These are phyloP conservation scores for Alternaria arborescens DNA, from an alignment of 2,329 filamentous ascomycete species.

Conservation along the genomic window DNA sequence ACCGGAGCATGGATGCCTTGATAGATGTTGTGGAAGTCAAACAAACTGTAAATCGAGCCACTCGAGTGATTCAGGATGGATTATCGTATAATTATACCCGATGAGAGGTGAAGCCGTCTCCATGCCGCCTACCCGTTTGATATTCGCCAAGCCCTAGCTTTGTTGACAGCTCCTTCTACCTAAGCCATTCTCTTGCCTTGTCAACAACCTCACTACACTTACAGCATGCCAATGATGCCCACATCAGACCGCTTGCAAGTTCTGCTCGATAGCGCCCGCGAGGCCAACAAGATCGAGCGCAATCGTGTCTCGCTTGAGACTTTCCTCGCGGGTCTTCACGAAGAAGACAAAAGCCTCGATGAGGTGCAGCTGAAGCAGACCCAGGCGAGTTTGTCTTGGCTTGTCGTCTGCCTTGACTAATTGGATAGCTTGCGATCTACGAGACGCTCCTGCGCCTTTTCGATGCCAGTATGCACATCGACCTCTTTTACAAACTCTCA, in stretches of 20 bases:
- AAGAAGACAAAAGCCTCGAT: neutral
- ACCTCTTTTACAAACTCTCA: no score
- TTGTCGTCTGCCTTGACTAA: neutral
- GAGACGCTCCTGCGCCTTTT: neutral
- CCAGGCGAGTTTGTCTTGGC: neutral
- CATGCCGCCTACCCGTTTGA: neutral
- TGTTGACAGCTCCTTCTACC: conserved; percentile 1
- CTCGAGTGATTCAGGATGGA: neutral
- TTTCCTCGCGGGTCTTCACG: conserved; percentile 3
- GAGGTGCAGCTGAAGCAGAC: neutral
- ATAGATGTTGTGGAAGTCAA: neutral
- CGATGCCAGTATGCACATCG: neutral
- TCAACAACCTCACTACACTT: neutral
- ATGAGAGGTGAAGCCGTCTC: neutral
- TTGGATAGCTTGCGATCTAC: conserved; percentile 1
- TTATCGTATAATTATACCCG: neutral
- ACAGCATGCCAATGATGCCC: neutral
- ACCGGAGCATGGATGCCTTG: neutral
- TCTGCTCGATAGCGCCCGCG: neutral
- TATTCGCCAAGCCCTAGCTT: neutral
- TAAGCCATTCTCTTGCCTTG: neutral
- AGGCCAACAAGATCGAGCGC: neutral
- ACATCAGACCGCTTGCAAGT: neutral
- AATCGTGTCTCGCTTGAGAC: conserved; percentile 1
- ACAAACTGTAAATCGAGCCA: neutral